These are phyloP conservation scores for Penicillium sumatraense DNA, from an alignment of 2,329 filamentous ascomycete genomes.

Conservation along the genomic window DNA sequence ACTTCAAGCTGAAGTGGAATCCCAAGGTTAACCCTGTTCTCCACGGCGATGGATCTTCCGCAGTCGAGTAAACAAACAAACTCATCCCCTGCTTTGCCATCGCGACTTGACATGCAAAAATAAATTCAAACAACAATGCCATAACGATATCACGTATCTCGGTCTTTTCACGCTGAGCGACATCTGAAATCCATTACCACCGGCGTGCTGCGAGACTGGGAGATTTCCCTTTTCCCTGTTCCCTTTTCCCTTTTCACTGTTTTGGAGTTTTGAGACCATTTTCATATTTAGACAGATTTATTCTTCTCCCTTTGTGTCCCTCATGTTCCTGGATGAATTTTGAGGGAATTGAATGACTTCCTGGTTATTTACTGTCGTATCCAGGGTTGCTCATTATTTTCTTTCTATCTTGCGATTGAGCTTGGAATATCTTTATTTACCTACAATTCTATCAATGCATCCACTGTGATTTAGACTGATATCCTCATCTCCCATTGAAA, in stretches of 20 bases:
- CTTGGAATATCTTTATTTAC: neutral
- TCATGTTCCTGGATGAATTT: constrained; percentile 12
- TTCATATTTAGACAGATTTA: neutral
- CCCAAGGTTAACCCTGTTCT: constrained; percentile 72
- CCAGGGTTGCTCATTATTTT: constrained; percentile 1
- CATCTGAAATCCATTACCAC: neutral
- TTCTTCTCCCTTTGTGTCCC: constrained; percentile 6
- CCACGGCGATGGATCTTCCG: constrained; percentile 57
- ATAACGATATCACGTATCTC: constrained; percentile 5
- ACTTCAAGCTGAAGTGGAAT: constrained; percentile 75
- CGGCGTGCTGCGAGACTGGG: neutral
- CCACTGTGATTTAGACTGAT: neutral
- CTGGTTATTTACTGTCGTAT: constrained; percentile 21
- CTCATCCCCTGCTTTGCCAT: too few relatives aligned
- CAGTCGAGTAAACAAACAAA: constrained; percentile 60
- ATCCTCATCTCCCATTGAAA: too few relatives aligned
- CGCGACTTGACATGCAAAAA: neutral
- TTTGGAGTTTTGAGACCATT: neutral
- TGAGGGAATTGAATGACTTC: constrained; percentile 14
- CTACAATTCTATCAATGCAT: neutral
- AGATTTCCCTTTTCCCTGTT: neutral
- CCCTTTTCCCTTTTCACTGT: too few relatives aligned
- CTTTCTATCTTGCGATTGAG: neutral
- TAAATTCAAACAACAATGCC: neutral
- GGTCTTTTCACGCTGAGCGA: neutral